Percentiles rank a stretch among this genome's conserved stretches.
These are phyloP conservation scores for Starmerella sirachaensis DNA, from an alignment of 805 yeast genomes.

Conservation along the genomic window DNA sequence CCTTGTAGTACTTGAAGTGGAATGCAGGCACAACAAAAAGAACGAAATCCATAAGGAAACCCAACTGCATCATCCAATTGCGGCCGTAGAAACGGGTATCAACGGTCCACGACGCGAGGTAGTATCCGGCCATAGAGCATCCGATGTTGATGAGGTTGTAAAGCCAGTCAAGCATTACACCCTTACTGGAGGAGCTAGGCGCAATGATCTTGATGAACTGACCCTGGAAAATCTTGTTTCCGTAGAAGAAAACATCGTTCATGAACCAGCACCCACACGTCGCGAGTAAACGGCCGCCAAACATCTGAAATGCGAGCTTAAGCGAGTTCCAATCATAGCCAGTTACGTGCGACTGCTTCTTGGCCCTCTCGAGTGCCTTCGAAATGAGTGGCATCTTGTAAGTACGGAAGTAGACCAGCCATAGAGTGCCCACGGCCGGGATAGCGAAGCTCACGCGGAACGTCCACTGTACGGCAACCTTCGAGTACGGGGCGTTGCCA, in stretches of 20 bases:
- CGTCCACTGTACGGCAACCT: constrained; percentile 31
- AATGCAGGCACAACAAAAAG: constrained; percentile 48
- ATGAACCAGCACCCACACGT: constrained; percentile 51
- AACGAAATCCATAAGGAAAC: constrained; percentile 44
- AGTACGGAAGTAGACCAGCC: constrained; percentile 31
- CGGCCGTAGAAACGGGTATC: constrained; percentile 43
- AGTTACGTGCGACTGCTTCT: constrained; percentile 28
- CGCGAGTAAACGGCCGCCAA: constrained; percentile 36
- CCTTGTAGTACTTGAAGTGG: constrained; percentile 39
- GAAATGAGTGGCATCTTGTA: constrained; percentile 30
- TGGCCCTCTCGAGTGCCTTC: constrained; percentile 23
- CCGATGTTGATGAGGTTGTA: constrained; percentile 41
- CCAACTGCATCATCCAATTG: constrained; percentile 44
- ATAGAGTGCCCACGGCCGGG: constrained; percentile 31
- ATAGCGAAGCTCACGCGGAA: constrained; percentile 30
- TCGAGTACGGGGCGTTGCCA: constrained; percentile 24
- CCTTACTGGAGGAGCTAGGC: constrained; percentile 25
- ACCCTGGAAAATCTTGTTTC: constrained; percentile 44
- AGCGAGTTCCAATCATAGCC: constrained; percentile 29
- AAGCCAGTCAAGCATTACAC: constrained; percentile 43
- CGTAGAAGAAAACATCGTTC: constrained; percentile 53
- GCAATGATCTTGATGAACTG: constrained; percentile 36
- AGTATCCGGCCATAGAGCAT: constrained; percentile 63
- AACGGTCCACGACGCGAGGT: constrained; percentile 43
- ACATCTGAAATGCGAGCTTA: constrained; percentile 23